phyloP scores from a whole-genome alignment of 768 basidiomycete species.

The Lactarius trivialis region DNA sequence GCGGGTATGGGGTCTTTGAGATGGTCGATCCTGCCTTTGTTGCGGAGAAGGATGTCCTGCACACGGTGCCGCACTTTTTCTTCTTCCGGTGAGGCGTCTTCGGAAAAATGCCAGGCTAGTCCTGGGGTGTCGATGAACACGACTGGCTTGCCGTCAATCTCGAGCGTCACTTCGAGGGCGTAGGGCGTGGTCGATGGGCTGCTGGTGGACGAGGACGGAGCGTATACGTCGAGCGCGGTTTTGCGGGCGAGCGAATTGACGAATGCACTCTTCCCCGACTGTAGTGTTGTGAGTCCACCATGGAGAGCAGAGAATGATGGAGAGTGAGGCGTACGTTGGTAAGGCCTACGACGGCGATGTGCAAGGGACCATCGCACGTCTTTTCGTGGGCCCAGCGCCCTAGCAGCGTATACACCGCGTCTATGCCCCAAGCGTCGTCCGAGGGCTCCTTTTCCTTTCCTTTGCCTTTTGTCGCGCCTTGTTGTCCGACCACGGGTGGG shows the following conservation, averaged over 20 bases:
- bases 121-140: slow-evolving; percentile 86
- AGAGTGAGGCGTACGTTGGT: slow-evolving; percentile 55
- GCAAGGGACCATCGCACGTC: slow-evolving; percentile 43
- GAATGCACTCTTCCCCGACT: slow-evolving; percentile 82
- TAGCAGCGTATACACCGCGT: slow-evolving; percentile 45
- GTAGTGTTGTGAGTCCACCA: slow-evolving; percentile 7
- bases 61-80: slow-evolving; percentile 38
- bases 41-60: slow-evolving; percentile 72
- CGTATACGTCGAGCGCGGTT: slow-evolving; percentile 50
- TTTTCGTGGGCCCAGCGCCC: slow-evolving; percentile 43
- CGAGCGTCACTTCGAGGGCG: slow-evolving; percentile 54
- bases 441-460: slow-evolving; percentile 40
- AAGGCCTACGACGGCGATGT: slow-evolving; percentile 76
- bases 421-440: slow-evolving; percentile 59
- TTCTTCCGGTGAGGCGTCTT: slow-evolving; percentile 36
- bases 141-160: slow-evolving; percentile 44
- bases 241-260: slow-evolving; percentile 68
- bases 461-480: slow-evolving; percentile 28
- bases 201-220: slow-evolving; percentile 37
- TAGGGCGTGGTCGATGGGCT: slow-evolving; percentile 69
- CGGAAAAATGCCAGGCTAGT: slow-evolving; percentile 46
- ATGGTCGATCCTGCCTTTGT: slow-evolving; percentile 75
- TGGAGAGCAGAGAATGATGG: not conserved
- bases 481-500: slow-evolving; percentile 31
- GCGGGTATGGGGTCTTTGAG: slow-evolving; percentile 59